These are phyloP conservation scores for Arthrobotrys musiformis DNA, from an alignment of 2,329 filamentous ascomycete species.

Conservation along the genomic window DNA sequence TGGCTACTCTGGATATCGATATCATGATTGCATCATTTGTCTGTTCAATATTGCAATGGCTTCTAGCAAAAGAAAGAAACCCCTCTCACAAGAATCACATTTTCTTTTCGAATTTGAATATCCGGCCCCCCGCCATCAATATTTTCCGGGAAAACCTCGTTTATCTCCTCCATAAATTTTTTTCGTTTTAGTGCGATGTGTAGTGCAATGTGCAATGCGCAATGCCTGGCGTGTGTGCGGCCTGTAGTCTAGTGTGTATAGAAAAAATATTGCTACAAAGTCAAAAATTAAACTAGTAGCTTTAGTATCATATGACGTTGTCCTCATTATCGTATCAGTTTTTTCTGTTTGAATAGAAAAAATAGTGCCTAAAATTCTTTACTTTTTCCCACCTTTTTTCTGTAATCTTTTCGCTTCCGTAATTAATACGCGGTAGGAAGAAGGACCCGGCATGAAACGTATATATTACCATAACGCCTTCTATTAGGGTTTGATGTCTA, in stretches of 20 bases:
- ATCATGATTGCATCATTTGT: constrained; percentile 35
- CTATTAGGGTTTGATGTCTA: constrained; percentile 15
- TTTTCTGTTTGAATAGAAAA: too few species aligned
- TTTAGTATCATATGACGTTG: constrained; percentile 46
- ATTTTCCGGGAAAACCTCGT: constrained; percentile 10
- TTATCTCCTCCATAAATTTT: background rate
- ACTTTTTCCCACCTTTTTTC: background rate
- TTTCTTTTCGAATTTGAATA: constrained; percentile 7
- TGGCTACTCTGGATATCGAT: constrained; percentile 33
- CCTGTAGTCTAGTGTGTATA: too few species aligned
- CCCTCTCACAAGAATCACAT: constrained; percentile 34
- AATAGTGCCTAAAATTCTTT: background rate
- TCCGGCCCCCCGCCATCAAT: background rate
- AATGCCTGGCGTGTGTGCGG: too few species aligned
- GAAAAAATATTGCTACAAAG: background rate
- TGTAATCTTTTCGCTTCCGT: constrained; percentile 1
- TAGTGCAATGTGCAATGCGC: too few species aligned
- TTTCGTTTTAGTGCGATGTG: constrained; percentile 20
- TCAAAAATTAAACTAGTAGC: background rate
- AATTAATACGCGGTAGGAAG: constrained; percentile 20
- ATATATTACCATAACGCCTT: constrained; percentile 27
- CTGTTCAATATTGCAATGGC: constrained; percentile 12
- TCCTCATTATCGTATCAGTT: constrained; percentile 52
- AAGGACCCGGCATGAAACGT: constrained; percentile 27
- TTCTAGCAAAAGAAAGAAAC: constrained; percentile 25